Percentiles rank a stretch among this genome's conserved stretches.
Evolutionary conservation across 139 green algal species (phyloP).

Genomic region (Pseudopediastrum boryanum): DNA sequence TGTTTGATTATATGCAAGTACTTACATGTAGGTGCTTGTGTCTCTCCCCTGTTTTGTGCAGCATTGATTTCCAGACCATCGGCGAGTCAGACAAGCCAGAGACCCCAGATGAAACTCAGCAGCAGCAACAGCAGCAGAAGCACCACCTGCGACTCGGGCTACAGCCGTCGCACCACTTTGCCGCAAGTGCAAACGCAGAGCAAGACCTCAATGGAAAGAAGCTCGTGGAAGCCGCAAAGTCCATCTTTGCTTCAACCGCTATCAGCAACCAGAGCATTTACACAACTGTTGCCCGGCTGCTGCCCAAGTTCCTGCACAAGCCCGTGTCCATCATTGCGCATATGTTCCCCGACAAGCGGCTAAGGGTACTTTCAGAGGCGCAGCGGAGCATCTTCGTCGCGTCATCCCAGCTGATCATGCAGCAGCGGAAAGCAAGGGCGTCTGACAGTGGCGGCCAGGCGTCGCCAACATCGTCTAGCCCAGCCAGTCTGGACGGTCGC

Average conservation of each 20-base stretch:
- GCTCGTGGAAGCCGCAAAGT: constrained; percentile 7
- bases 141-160: not conserved
- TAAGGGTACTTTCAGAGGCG: not conserved
- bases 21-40: not conserved
- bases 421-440: not conserved
- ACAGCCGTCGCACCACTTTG: not conserved
- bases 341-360: not conserved
- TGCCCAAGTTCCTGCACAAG: not conserved
- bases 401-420: constrained; percentile 13
- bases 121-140: constrained; percentile 8
- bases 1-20: not conserved
- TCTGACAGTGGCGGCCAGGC: not conserved
- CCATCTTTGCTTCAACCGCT: constrained; percentile 2
- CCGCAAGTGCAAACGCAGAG: not conserved
- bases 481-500: too few species aligned
- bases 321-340: not conserved
- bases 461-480: too few species aligned
- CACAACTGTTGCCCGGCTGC: not conserved
- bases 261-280: constrained; percentile 9
- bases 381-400: not conserved
- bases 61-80: constrained; percentile 28
- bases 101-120: not conserved
- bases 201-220: not conserved
- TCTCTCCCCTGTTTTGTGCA: not conserved
- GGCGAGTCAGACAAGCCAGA: not conserved